These are phyloP conservation scores for Hygrocybe punicea DNA, from an alignment of 768 basidiomycete species.

Conservation along the genomic window DNA sequence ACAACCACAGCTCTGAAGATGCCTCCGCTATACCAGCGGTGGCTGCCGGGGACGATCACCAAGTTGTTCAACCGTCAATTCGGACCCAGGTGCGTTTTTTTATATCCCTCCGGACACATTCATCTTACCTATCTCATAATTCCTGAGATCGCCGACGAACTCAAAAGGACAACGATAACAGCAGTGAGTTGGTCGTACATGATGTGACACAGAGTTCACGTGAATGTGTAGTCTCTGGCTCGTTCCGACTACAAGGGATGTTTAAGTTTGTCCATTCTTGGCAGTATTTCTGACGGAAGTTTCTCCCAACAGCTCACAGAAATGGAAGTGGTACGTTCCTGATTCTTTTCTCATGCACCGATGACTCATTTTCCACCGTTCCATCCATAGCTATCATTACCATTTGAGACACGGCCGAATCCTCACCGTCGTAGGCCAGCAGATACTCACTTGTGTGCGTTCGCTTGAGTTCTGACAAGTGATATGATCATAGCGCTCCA, in stretches of 20 bases:
- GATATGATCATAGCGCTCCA: not conserved
- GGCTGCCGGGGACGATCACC: too few species aligned
- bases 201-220: not conserved
- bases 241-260: not conserved
- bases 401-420: not conserved
- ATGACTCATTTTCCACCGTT: not conserved
- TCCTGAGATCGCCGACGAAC: too few species aligned
- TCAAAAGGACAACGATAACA: not conserved
- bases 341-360: not conserved
- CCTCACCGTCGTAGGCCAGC: not conserved
- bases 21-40: too few species aligned
- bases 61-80: too few species aligned
- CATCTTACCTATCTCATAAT: too few species aligned
- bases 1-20: too few species aligned
- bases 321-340: not conserved
- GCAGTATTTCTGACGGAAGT: not conserved
- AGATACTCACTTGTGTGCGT: not conserved
- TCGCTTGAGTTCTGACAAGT: not conserved
- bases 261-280: not conserved
- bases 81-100: too few species aligned
- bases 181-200: not conserved
- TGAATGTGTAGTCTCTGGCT: not conserved
- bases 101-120: too few species aligned
- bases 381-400: not conserved
- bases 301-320: conserved; percentile 1